Evolutionary conservation across 1,139 yeast genomes (phyloP).

Genomic region (Scheffersomyces parashehatae): DNA sequence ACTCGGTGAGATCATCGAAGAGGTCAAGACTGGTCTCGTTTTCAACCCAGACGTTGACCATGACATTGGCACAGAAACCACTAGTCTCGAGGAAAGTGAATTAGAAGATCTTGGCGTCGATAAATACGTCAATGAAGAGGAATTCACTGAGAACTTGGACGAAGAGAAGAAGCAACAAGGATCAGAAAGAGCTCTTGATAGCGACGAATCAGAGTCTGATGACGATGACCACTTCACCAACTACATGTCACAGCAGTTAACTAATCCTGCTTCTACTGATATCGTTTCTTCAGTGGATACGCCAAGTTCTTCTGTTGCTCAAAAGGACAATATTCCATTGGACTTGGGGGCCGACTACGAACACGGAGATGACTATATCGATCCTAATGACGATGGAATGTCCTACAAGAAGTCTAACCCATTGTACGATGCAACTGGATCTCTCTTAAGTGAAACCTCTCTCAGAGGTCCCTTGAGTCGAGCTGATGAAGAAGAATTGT

Average conservation of each 20-base stretch:
- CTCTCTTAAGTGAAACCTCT: constrained; percentile 22
- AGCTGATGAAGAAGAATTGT: constrained; percentile 24
- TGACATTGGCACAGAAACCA: constrained; percentile 18
- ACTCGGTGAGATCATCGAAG: constrained; percentile 46
- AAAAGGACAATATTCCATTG: background rate
- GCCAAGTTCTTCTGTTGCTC: background rate
- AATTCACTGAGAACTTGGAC: constrained; percentile 2
- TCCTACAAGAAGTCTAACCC: constrained; percentile 69
- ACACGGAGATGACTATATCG: constrained; percentile 66
- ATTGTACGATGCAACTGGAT: constrained; percentile 49
- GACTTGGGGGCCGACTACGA: constrained; percentile 16
- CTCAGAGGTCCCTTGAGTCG: constrained; percentile 1
- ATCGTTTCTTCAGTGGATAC: constrained; percentile 33
- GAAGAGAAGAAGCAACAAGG: constrained; percentile 23
- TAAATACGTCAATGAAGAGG: constrained; percentile 21
- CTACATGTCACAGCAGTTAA: constrained; percentile 81
- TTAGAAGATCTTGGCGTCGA: constrained; percentile 30
- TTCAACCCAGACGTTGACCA: constrained; percentile 38
- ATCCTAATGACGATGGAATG: constrained; percentile 81
- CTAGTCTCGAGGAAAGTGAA: constrained; percentile 17
- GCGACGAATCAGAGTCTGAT: constrained; percentile 24
- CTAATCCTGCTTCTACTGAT: constrained; percentile 59
- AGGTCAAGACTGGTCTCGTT: constrained; percentile 35
- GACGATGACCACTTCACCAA: constrained; percentile 59
- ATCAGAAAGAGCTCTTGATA: constrained; percentile 13